These are phyloP conservation scores for Arachis hypogaea DNA, from an alignment of 306 rosid species.

Conservation along the genomic window DNA sequence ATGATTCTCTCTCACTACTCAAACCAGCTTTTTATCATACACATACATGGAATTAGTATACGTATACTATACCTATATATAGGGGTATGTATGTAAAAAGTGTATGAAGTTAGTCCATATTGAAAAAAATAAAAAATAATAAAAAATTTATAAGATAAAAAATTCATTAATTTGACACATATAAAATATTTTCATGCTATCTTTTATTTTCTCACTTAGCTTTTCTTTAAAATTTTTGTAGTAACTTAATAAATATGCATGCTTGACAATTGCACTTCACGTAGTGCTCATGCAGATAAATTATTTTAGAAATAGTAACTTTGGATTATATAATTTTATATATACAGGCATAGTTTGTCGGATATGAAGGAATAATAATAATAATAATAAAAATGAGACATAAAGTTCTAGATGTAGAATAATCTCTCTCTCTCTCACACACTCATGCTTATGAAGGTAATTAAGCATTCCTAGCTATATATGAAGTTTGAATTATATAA, in stretches of 20 bases:
- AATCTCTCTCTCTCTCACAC: slow-evolving; percentile 36
- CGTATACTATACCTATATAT: background rate
- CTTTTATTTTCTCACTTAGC: no score
- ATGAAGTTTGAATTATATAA: slow-evolving; percentile 17
- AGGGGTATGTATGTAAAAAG: no score
- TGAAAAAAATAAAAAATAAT: no score
- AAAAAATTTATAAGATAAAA: no score
- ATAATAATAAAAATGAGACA: slow-evolving; percentile 1
- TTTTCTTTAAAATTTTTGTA: no score
- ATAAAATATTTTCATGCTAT: no score
- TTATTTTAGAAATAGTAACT: slow-evolving; percentile 31
- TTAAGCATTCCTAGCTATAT: slow-evolving; percentile 8
- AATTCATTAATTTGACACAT: no score
- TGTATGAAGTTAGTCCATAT: no score
- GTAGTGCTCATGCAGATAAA: slow-evolving; percentile 24
- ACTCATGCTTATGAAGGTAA: slow-evolving; percentile 24
- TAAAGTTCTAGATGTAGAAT: slow-evolving; percentile 36
- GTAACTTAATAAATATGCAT: background rate
- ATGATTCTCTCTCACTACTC: slow-evolving; percentile 56
- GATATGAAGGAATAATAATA: slow-evolving; percentile 46
- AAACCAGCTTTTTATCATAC: background rate
- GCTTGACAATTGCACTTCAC: background rate
- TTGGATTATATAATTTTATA: background rate
- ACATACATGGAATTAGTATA: slow-evolving; percentile 24
- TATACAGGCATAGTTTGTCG: background rate